A percentile compares a stretch with the other conserved stretches of the same genome.
These are phyloP conservation scores for Saccharomycopsis oosterbeekiorum DNA, from an alignment of 805 yeast species.

Conservation along the genomic window DNA sequence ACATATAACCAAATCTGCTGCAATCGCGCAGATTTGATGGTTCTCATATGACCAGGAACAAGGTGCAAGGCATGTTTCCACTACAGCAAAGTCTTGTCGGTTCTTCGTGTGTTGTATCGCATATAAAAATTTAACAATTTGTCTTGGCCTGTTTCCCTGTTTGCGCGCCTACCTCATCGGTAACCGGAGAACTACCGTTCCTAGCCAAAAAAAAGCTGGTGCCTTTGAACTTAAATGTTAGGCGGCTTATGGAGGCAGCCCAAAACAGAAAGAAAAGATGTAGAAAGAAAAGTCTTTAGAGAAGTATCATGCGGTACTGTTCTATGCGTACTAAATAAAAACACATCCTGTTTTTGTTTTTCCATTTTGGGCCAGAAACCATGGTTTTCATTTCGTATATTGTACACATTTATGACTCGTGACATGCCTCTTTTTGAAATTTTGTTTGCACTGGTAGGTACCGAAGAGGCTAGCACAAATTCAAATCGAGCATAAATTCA, in stretches of 20 bases:
- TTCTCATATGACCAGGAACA: too few species aligned
- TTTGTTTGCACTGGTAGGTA: background rate
- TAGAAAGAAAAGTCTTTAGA: background rate
- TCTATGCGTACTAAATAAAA: background rate
- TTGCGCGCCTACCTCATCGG: too few species aligned
- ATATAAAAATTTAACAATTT: too few species aligned
- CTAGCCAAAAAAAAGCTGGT: too few species aligned
- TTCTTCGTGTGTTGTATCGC: too few species aligned
- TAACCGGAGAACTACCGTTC: too few species aligned
- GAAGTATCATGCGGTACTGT: background rate
- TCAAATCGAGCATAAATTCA: background rate
- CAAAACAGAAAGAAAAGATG: background rate
- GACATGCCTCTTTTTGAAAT: background rate
- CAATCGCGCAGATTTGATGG: too few species aligned
- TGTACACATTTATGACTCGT: conserved; percentile 1
- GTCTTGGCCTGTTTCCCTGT: too few species aligned
- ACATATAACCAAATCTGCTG: too few species aligned
- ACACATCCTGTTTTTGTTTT: background rate
- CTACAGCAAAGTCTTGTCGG: too few species aligned
- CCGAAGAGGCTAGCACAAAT: background rate
- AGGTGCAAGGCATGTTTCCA: too few species aligned
- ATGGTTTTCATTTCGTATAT: background rate
- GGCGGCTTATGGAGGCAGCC: background rate
- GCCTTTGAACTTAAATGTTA: too few species aligned
- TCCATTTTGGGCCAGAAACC: background rate